Evolutionary conservation across 176 grass and related monocot genomes (phyloP).

Genomic region (Alloteropsis semialata): DNA sequence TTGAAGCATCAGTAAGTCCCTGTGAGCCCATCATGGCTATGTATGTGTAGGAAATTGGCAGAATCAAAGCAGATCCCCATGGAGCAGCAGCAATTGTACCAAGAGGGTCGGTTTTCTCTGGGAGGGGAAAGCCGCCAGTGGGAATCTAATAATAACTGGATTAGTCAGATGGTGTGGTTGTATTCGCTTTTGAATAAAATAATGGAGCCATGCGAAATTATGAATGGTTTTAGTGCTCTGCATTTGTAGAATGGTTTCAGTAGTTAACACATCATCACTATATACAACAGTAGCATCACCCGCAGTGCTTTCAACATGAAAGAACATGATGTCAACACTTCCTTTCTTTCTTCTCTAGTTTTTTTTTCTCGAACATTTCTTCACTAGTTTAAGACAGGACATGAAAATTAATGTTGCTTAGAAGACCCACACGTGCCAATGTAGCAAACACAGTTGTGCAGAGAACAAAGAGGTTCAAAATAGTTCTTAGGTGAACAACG

Average conservation of each 20-base stretch:
- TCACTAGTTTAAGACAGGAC: background rate
- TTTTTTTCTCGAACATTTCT: background rate
- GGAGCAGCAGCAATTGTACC: constrained; percentile 96
- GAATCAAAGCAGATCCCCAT: constrained; percentile 99
- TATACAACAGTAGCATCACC: background rate
- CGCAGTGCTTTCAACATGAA: background rate
- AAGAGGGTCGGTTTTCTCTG: constrained; percentile 80
- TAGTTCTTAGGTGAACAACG: background rate
- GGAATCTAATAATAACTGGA: constrained; percentile 48
- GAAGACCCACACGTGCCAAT: background rate
- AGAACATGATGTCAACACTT: constrained; percentile 10
- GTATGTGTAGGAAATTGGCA: constrained; percentile 96
- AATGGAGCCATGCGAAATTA: background rate
- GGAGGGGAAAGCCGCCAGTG: constrained; percentile 85
- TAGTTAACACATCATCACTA: background rate
- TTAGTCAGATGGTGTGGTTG: background rate
- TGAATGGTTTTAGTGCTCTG: background rate
- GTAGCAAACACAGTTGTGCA: background rate
- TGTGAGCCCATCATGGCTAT: constrained; percentile 99
- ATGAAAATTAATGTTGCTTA: constrained; percentile 4
- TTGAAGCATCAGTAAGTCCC: constrained; percentile 96
- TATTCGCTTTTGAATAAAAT: constrained; percentile 13
- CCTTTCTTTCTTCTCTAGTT: background rate
- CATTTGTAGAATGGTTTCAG: background rate
- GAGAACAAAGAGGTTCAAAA: background rate